Percentiles rank a stretch among this genome's conserved stretches.
These are phyloP conservation scores for Botrytis galanthina DNA, from an alignment of 2,329 filamentous ascomycete species.

Conservation along the genomic window DNA sequence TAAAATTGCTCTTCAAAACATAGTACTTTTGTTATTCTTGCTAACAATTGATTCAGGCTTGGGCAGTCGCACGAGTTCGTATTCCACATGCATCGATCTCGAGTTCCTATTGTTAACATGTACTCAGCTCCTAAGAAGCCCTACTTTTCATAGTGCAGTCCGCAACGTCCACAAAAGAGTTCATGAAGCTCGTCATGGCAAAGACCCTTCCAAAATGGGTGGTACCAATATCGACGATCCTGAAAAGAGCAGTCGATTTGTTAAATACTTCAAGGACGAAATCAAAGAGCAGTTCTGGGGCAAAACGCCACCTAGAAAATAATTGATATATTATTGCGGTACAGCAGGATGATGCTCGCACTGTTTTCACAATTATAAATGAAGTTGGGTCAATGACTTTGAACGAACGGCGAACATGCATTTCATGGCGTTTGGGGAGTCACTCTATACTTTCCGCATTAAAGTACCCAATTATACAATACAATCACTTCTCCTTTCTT, in stretches of 20 bases:
- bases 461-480: background rate
- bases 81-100: background rate
- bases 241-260: slow-evolving; percentile 38
- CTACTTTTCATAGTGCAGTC: slow-evolving; percentile 53
- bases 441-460: background rate
- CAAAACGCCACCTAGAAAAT: slow-evolving; percentile 26
- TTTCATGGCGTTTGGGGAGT: background rate
- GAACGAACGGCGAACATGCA: background rate
- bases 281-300: slow-evolving; percentile 47
- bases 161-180: slow-evolving; percentile 46
- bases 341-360: too few relatives aligned
- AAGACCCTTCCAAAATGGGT: slow-evolving; percentile 49
- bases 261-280: slow-evolving; percentile 53
- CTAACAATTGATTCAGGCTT: slow-evolving; percentile 28
- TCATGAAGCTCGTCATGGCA: slow-evolving; percentile 44
- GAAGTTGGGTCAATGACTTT: background rate
- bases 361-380: background rate
- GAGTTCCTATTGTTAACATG: slow-evolving; percentile 9
- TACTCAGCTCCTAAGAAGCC: slow-evolving; percentile 50
- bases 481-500: background rate
- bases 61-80: slow-evolving; percentile 33
- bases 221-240: slow-evolving; percentile 46
- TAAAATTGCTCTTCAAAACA: slow-evolving; percentile 25
- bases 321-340: slow-evolving; percentile 17
- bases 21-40: background rate